A percentile compares a stretch with the other conserved stretches of the same genome.
Evolutionary conservation across 2,329 filamentous ascomycete species (phyloP).

Genomic region (Ascochyta lentis): DNA sequence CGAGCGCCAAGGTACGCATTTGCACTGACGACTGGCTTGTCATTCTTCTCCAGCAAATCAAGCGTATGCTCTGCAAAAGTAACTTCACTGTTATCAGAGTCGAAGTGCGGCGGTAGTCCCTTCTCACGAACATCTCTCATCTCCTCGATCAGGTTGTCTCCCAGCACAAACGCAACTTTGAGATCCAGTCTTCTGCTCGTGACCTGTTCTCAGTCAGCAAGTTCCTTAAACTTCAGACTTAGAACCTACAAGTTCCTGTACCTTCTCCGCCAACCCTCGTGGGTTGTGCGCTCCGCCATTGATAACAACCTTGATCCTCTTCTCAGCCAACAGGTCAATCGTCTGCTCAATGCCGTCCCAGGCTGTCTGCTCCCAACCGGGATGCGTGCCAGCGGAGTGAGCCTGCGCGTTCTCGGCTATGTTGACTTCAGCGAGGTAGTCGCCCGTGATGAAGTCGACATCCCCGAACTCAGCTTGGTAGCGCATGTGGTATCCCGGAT

Average conservation of each 20-base stretch:
- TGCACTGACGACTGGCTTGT: slow-evolving; percentile 53
- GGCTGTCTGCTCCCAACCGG: slow-evolving; percentile 56
- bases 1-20: slow-evolving; percentile 61
- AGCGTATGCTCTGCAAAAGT: slow-evolving; percentile 46
- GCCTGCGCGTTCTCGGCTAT: slow-evolving; percentile 55
- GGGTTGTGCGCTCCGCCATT: slow-evolving; percentile 66
- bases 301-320: slow-evolving; percentile 62
- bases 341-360: slow-evolving; percentile 58
- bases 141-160: slow-evolving; percentile 53
- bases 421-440: slow-evolving; percentile 55
- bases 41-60: slow-evolving; percentile 47
- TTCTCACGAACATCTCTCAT: slow-evolving; percentile 42
- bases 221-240: background rate
- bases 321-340: slow-evolving; percentile 55
- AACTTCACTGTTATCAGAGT: slow-evolving; percentile 49
- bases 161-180: slow-evolving; percentile 55
- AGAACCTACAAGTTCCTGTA: slow-evolving; percentile 47
- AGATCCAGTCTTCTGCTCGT: slow-evolving; percentile 46
- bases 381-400: slow-evolving; percentile 50
- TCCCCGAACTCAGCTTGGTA: slow-evolving; percentile 44
- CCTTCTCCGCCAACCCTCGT: slow-evolving; percentile 57
- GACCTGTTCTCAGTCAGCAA: slow-evolving; percentile 31
- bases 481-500: slow-evolving; percentile 49
- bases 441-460: slow-evolving; percentile 52
- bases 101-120: slow-evolving; percentile 51